These are phyloP conservation scores for Trypanosoma lewisi DNA, from an alignment of 208 protist species.

Conservation along the genomic window DNA sequence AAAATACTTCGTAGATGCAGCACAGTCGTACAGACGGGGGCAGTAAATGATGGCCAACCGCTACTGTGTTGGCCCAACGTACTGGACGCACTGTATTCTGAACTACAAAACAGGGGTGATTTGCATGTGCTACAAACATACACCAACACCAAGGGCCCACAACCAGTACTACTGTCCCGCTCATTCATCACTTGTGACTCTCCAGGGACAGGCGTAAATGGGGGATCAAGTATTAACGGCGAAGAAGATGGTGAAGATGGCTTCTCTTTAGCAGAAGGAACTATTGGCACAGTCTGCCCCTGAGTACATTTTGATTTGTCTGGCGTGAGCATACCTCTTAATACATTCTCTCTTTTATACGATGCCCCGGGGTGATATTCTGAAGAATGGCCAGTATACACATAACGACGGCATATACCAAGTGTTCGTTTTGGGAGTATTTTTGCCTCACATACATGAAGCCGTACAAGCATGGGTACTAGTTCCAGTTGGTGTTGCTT, in stretches of 20 bases:
- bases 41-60: constrained; percentile 57
- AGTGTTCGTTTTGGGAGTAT: neutral
- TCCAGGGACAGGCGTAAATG: constrained; percentile 43
- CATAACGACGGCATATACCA: neutral
- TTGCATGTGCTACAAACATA: constrained; percentile 39
- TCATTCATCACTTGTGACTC: constrained; percentile 10
- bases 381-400: neutral
- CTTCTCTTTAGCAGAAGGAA: neutral
- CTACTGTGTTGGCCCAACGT: constrained; percentile 21
- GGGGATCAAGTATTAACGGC: constrained; percentile 41
- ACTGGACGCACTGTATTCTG: constrained; percentile 11
- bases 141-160: neutral
- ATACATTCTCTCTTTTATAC: neutral
- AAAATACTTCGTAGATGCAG: constrained; percentile 29
- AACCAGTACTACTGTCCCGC: neutral
- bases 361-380: constrained; percentile 2
- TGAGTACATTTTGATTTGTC: neutral
- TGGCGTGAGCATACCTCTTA: neutral
- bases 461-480: neutral
- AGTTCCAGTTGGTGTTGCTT: too few species aligned
- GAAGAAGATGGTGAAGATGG: neutral
- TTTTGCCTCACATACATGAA: neutral
- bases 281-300: neutral
- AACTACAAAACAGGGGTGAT: constrained; percentile 33
- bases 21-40: neutral